Evolutionary conservation across 73 alveolate species (phyloP), one percentile per base, ranked within the genome.

Genomic region (Paramecium biaurelia): DNA sequence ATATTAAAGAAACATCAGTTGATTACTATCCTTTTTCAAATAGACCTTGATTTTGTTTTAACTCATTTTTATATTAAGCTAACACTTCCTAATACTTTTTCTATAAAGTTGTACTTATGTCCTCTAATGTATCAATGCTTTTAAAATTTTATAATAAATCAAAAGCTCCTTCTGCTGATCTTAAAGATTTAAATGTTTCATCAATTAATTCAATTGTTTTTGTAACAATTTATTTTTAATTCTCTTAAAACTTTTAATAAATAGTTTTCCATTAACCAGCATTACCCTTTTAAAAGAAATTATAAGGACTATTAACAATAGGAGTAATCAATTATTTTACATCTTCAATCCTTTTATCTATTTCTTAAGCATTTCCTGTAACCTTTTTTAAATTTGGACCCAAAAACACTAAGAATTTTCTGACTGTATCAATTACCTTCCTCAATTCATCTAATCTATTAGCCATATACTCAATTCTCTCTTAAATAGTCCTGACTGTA

Each of bases 111-210:
- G 95, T 96, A 85, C 97, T 96, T 41, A 98, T 98, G 49, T 96
- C 96, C 18, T 97, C 97, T 93, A 98, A 94, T 38, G 99, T 97
- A 59, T 93, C 95, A 86, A 98, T 96, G 67, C 96, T 97, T 95
- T 98, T 98, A 93, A 98, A 97, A 70, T 98, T 97, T 20, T 97
- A 95, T 26, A 97, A 95, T 86, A 98, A 94, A 88, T 97, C 99
- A 93, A 98, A 98, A 32, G 99, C 99, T 63, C 99, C 99, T 93
- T 98, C 99, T 2, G 99, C 98, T 30, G 98, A 95, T 92, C 98
- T 96, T 35, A 98, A 96, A 63, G 96, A 98, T 45, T 85, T 93
- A 94, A 98, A 98, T 67, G 99, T 96, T 85, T 93, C 97, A 93
- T 98, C 96, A n/a, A 98, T 97, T 90, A 98, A 93, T 68, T 93